These are phyloP conservation scores for Rutstroemia sydowiana DNA, from an alignment of 2,329 filamentous ascomycete genomes.

Conservation along the genomic window DNA sequence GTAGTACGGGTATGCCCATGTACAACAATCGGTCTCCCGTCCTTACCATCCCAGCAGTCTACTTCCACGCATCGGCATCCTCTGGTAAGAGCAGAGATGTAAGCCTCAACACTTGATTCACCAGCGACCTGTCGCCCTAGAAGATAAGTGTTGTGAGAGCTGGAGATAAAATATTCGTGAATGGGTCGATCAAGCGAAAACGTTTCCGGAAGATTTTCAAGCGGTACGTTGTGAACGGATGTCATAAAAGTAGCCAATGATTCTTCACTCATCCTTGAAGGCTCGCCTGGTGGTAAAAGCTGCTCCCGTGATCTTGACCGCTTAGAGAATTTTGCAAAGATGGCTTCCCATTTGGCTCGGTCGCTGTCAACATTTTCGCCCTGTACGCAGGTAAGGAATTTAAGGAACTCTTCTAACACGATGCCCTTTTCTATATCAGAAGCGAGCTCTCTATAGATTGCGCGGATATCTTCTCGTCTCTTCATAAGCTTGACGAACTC, in stretches of 20 bases:
- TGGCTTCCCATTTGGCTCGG: slow-evolving; percentile 56
- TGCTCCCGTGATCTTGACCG: slow-evolving; percentile 44
- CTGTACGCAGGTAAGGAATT: slow-evolving; percentile 68
- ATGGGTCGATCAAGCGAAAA: slow-evolving; percentile 71
- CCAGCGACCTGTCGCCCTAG: slow-evolving; percentile 84
- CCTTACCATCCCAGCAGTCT: slow-evolving; percentile 92
- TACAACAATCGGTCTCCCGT: slow-evolving; percentile 75
- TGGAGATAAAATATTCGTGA: slow-evolving; percentile 97
- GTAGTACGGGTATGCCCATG: slow-evolving; percentile 87
- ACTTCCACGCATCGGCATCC: slow-evolving; percentile 95
- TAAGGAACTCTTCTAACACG: slow-evolving; percentile 64
- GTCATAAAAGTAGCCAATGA: slow-evolving; percentile 72
- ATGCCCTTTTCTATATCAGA: slow-evolving; percentile 56
- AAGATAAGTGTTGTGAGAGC: slow-evolving; percentile 97
- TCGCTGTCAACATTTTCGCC: slow-evolving; percentile 67
- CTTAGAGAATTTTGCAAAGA: slow-evolving; percentile 65
- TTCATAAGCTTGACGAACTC: slow-evolving; percentile 79
- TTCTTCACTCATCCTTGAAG: slow-evolving; percentile 63
- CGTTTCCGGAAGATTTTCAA: slow-evolving; percentile 52
- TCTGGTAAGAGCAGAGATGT: slow-evolving; percentile 79
- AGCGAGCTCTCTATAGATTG: slow-evolving; percentile 60
- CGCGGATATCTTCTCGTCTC: slow-evolving; percentile 71
- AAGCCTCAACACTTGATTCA: slow-evolving; percentile 87
- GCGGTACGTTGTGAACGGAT: slow-evolving; percentile 64
- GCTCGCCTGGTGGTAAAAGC: slow-evolving; percentile 35